These are phyloP conservation scores for Fusarium tupiense DNA, from an alignment of 2,329 filamentous ascomycete genomes.

Conservation along the genomic window DNA sequence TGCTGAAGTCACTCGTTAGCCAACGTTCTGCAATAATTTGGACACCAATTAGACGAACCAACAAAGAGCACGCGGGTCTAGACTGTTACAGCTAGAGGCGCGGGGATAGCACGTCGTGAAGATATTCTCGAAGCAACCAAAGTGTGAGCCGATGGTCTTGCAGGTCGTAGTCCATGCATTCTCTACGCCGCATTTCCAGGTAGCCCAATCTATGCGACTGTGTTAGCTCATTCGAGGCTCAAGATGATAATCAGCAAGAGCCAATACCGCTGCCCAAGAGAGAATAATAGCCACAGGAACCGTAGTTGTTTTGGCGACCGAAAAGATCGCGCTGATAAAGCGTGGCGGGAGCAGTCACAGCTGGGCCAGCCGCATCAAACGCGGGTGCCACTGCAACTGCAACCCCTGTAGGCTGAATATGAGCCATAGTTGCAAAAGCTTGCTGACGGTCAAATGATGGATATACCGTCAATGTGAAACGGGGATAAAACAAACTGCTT, in stretches of 20 bases:
- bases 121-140: background rate
- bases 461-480: background rate
- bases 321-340: background rate
- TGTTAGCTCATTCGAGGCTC: background rate
- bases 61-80: background rate
- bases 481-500: background rate
- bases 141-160: background rate
- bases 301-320: background rate
- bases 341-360: background rate
- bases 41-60: background rate
- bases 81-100: background rate
- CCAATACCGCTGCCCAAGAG: background rate
- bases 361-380: background rate
- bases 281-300: background rate
- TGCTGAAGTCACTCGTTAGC: background rate
- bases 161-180: background rate
- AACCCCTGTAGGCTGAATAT: background rate
- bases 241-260: accelerated
- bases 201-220: background rate
- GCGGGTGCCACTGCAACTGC: background rate
- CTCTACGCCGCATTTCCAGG: background rate
- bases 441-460: background rate
- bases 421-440: background rate
- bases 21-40: accelerated
- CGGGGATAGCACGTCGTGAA: background rate